These are phyloP conservation scores for Clitocybe nebularis DNA, from an alignment of 1,284 basidiomycete species.

Conservation along the genomic window DNA sequence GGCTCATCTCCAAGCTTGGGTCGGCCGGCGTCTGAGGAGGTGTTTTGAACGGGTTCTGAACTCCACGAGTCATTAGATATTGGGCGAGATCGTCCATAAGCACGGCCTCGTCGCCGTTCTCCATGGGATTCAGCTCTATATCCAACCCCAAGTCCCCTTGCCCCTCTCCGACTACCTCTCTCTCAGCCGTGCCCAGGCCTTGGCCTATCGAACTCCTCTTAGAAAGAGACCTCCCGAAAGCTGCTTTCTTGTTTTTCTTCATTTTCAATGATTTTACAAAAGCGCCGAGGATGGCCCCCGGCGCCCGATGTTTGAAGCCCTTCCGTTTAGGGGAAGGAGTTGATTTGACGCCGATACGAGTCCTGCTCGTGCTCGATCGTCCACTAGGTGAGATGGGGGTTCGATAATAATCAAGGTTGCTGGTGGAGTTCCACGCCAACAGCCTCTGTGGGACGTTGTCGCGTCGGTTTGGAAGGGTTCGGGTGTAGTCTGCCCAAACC, in stretches of 20 bases:
- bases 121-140: neutral
- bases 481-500: neutral
- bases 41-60: neutral
- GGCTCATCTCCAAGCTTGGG: neutral
- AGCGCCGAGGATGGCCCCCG: neutral
- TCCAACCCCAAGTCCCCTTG: neutral
- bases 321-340: neutral
- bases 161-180: neutral
- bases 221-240: neutral
- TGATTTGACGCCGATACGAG: neutral
- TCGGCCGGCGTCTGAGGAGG: neutral
- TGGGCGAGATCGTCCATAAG: neutral
- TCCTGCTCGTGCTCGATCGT: neutral
- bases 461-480: neutral
- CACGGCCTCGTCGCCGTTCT: neutral
- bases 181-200: neutral
- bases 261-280: neutral
- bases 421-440: neutral
- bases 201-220: neutral
- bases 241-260: neutral
- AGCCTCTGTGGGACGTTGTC: neutral
- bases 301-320: neutral
- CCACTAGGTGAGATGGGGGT: neutral
- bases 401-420: neutral
- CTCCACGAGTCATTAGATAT: neutral